Conservation (phyloP, 805 yeast genomes). For the Zygotorulaspora chibaensis region DNA sequence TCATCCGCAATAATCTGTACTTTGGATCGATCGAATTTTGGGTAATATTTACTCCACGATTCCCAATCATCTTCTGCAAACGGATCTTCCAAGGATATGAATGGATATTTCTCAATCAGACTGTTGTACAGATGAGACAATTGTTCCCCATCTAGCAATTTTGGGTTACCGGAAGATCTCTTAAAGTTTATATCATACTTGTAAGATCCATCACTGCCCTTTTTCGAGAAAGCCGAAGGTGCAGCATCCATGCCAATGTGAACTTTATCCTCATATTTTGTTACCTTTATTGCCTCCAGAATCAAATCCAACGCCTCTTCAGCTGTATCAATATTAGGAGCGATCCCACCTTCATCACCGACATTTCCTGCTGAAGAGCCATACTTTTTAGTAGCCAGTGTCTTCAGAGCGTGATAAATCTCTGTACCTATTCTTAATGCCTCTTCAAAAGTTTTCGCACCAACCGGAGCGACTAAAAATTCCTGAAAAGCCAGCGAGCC, state of each 20-base stretch:
- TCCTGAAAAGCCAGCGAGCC: slow-evolving; percentile 95
- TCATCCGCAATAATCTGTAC: slow-evolving; percentile 90
- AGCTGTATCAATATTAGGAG: slow-evolving; percentile 84
- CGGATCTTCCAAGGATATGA: slow-evolving; percentile 91
- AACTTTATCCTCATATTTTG: slow-evolving; percentile 84
- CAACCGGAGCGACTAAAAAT: slow-evolving; percentile 90
- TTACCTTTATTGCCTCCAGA: slow-evolving; percentile 68
- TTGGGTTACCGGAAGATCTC: slow-evolving; percentile 80
- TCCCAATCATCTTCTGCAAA: slow-evolving; percentile 97
- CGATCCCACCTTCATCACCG: slow-evolving; percentile 99
- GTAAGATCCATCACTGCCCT: slow-evolving; percentile 43
- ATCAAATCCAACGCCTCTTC: slow-evolving; percentile 89
- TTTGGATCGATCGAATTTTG: slow-evolving; percentile 40
- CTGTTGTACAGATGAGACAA: slow-evolving; percentile 68
- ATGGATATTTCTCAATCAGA: slow-evolving; percentile 78
- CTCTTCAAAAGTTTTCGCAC: slow-evolving; percentile 78
- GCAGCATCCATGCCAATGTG: slow-evolving; percentile 87
- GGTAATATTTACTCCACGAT: slow-evolving; percentile 77
- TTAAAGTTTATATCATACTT: slow-evolving; percentile 89
- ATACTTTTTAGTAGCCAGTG: slow-evolving; percentile 76
- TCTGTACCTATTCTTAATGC: slow-evolving; percentile 89
- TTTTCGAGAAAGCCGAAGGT: slow-evolving; percentile 87
- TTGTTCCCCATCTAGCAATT: slow-evolving; percentile 77
- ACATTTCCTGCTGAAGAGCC: slow-evolving; percentile 95
- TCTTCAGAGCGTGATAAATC: slow-evolving; percentile 87